phyloP scores from a whole-genome alignment of 2,329 filamentous ascomycete species.

The Hymenotorrendiella dingleyae region DNA sequence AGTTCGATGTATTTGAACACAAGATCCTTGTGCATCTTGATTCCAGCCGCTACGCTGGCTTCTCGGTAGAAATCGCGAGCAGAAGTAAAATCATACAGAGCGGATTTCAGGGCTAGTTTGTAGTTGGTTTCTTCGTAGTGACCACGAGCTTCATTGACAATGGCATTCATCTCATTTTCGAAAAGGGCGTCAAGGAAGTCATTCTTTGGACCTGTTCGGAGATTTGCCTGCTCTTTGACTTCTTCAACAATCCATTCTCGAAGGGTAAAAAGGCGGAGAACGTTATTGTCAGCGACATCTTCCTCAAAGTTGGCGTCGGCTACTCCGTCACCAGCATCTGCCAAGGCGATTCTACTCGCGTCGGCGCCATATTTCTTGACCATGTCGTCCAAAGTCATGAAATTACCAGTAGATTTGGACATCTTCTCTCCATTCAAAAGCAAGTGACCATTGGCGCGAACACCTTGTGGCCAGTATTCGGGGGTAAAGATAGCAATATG shows the following conservation, averaged over 20 bases:
- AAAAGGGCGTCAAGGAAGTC: constrained; percentile 85
- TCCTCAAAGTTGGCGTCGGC: constrained; percentile 98
- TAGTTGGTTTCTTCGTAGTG: constrained; percentile 78
- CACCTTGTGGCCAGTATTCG: constrained; percentile 80
- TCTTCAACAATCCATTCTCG: constrained; percentile 92
- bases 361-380: constrained; percentile 93
- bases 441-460: constrained; percentile 88
- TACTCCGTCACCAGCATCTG: constrained; percentile 90
- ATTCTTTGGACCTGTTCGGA: constrained; percentile 71
- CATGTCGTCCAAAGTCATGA: constrained; percentile 82
- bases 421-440: constrained; percentile 98
- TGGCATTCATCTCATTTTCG: constrained; percentile 82
- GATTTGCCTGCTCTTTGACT: constrained; percentile 60
- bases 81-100: constrained; percentile 84
- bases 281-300: constrained; percentile 84
- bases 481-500: constrained; percentile 84
- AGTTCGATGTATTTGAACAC: constrained; percentile 77
- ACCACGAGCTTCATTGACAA: constrained; percentile 71
- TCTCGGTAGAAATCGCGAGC: constrained; percentile 90
- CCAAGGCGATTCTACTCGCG: constrained; percentile 82
- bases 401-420: constrained; percentile 96
- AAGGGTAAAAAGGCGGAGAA: constrained; percentile 74
- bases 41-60: constrained; percentile 65
- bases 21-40: constrained; percentile 82
- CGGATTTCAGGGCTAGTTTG: constrained; percentile 79